Percentiles rank a stretch among this genome's conserved stretches.
These are phyloP conservation scores for Rhynchospora tenuis DNA, from an alignment of 176 grass and related monocot species.

Conservation along the genomic window DNA sequence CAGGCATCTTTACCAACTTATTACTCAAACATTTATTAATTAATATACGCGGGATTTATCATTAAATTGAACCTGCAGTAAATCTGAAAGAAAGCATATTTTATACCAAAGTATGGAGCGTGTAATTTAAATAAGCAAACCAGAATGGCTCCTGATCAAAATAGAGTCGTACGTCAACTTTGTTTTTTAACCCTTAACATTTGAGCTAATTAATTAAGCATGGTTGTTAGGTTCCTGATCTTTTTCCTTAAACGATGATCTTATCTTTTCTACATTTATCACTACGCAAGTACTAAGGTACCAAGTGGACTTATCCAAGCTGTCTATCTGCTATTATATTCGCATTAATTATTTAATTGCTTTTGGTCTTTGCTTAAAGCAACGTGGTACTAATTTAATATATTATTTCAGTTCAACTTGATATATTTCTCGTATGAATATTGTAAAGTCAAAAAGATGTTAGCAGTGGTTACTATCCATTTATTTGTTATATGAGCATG, in stretches of 20 bases:
- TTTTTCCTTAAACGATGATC: neutral
- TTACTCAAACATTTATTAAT: too few relatives aligned
- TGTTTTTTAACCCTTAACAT: too few relatives aligned
- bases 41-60: too few relatives aligned
- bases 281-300: neutral
- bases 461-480: neutral
- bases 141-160: too few relatives aligned
- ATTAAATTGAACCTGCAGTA: too few relatives aligned
- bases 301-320: neutral
- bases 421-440: neutral
- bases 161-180: too few relatives aligned
- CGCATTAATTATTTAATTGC: constrained; percentile 3
- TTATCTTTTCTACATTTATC: neutral
- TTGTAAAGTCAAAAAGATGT: neutral
- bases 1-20: too few relatives aligned
- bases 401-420: neutral
- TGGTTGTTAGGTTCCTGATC: neutral
- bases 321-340: neutral
- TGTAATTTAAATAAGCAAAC: too few relatives aligned
- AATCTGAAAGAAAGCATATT: too few relatives aligned
- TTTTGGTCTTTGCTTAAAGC: neutral
- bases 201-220: neutral
- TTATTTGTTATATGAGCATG: neutral
- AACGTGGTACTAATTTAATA: neutral
- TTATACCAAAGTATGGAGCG: too few relatives aligned